phyloP scores from a whole-genome alignment of 352 stramenopile species.

The Elongisporangium undulatum region DNA sequence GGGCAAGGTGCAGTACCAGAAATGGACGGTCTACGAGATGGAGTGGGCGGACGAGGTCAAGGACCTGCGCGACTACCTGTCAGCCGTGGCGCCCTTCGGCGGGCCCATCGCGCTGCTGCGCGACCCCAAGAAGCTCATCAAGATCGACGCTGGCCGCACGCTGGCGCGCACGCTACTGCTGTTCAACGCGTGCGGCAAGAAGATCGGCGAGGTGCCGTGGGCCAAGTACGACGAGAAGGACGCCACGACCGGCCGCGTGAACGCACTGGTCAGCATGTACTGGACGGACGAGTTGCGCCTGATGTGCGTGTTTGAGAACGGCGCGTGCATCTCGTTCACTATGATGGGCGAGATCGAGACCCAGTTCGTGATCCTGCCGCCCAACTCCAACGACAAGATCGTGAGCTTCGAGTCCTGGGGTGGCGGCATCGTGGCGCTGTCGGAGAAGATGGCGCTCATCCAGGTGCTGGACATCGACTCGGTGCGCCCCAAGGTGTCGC shows the following conservation, averaged over 20 bases:
- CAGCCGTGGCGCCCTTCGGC: constrained; percentile 55
- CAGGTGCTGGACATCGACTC: constrained; percentile 79
- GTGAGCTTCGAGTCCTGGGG: constrained; percentile 76
- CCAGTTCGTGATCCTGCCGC: constrained; percentile 61
- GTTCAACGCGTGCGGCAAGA: constrained; percentile 70
- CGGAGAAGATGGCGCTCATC: constrained; percentile 77
- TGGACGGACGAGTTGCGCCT: constrained; percentile 84
- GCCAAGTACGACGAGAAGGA: constrained; percentile 67
- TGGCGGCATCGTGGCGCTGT: constrained; percentile 70
- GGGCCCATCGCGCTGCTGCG: constrained; percentile 69
- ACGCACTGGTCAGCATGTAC: constrained; percentile 63
- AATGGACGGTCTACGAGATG: constrained; percentile 72
- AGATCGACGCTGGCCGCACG: constrained; percentile 43
- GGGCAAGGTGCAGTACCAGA: constrained; percentile 86
- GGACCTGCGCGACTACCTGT: constrained; percentile 67
- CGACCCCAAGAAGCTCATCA: constrained; percentile 71
- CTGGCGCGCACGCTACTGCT: constrained; percentile 60
- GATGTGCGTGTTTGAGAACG: constrained; percentile 75
- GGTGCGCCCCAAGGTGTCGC: constrained; percentile 69
- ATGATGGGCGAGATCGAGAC: constrained; percentile 71
- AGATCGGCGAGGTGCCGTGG: constrained; percentile 58
- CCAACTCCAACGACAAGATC: constrained; percentile 66
- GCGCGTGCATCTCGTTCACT: constrained; percentile 62
- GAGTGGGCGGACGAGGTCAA: constrained; percentile 48
- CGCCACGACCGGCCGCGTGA: constrained; percentile 15